Base-by-base conservation (phyloP, 345 rosid species). In the Eutrema japonicum region DNA sequence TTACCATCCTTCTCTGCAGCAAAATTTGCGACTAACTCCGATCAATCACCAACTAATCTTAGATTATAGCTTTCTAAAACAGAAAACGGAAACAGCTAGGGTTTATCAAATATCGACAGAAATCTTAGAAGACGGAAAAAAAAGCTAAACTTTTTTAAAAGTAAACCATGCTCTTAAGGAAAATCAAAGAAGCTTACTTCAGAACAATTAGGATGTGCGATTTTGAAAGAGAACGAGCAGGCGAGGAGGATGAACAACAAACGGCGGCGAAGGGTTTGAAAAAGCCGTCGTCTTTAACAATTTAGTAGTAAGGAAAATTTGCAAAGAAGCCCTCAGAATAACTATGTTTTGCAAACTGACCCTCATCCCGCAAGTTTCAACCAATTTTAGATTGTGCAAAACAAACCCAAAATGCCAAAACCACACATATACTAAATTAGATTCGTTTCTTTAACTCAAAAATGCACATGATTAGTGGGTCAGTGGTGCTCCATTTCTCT, bases 221-320 rank as follows among this genome's bases (percentile, higher is more conserved):
- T 6, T 66, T 13, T 27, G 58, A 33, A 4, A 30, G 32, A 52
- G 49, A 27, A 59, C 30, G 75, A 60, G 67, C 75, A 18, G 75
- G 68, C 68, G 51, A 51, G 43, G 68, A 50, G 29, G 75, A 16
- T 60, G 67, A 8, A 37, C 7, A 60, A 60, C 22, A 27, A 50
- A 60, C 75, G 43, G 51, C 68, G 60, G 64, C 10, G 48, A 71
- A 71, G 75, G 75, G 68, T 61, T 71, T 50, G 43, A 61, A 58
- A 30, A 30, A 30, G 42, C 72, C 63, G 52, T 7, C 51, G 62
- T 41, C 32, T 53, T 37, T 37, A 10, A 18, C 32, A 10, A 10
- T 40, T 40, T 40, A 59, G 11, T 22, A 11, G 3, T 30, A 30
- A 10, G 2, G 9, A 10, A 16, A 2, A 16, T 58, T 58, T 37